Percentiles rank a stretch among this genome's conserved stretches.
These are phyloP conservation scores for Angophora floribunda DNA, from an alignment of 345 rosid species.

Conservation along the genomic window DNA sequence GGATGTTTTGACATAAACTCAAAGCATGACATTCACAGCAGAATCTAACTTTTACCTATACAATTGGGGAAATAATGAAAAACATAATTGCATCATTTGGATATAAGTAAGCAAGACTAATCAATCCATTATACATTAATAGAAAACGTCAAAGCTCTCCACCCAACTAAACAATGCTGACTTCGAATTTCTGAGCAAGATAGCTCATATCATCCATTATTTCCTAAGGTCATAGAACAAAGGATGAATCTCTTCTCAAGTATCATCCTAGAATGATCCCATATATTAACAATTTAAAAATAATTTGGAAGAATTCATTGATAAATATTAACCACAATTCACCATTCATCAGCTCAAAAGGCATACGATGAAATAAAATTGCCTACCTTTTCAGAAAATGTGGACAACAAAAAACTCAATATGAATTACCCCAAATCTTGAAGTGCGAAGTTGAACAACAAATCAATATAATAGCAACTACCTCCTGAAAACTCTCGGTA, in stretches of 20 bases:
- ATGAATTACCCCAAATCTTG: not conserved
- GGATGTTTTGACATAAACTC: not conserved
- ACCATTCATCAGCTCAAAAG: not conserved
- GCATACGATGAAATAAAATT: not conserved
- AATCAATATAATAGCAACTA: not conserved
- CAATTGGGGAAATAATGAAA: not conserved
- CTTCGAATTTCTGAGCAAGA: not conserved
- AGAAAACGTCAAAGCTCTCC: not conserved
- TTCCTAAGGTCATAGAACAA: not conserved
- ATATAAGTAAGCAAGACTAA: not conserved
- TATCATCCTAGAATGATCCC: not conserved
- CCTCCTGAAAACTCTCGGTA: conserved; percentile 39
- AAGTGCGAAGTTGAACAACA: not conserved
- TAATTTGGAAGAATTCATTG: not conserved
- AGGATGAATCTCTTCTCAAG: not conserved
- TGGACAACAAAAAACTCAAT: not conserved
- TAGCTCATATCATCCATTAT: not conserved
- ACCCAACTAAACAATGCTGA: not conserved
- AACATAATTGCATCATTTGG: not conserved
- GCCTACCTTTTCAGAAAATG: not conserved
- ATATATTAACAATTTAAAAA: not conserved
- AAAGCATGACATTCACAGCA: not conserved
- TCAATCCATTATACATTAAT: not conserved
- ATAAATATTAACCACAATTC: not conserved
- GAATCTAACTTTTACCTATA: not conserved